A percentile compares a stretch with the other conserved stretches of the same genome.
Conservation (phyloP, 768 basidiomycete species). For the Xerocomus spinulosus region DNA sequence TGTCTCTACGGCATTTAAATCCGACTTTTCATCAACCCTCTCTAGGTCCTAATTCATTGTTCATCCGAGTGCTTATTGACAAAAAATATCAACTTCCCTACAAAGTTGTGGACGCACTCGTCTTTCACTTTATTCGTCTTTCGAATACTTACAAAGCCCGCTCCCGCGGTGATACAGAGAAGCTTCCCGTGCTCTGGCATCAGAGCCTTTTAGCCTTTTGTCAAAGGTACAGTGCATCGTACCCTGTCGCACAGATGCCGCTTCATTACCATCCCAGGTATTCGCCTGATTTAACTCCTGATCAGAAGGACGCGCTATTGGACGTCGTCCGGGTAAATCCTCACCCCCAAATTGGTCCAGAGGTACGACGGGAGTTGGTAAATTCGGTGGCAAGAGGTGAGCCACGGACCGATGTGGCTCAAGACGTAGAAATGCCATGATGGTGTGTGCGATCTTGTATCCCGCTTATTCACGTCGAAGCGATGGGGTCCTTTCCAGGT, state of each 20-base stretch:
- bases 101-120: constrained; percentile 95
- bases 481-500: background rate
- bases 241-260: background rate
- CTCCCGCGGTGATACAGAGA: constrained; percentile 63
- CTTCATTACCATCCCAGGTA: constrained; percentile 51
- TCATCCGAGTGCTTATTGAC: constrained; percentile 94
- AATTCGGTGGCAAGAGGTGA: constrained; percentile 86
- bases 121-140: constrained; percentile 96
- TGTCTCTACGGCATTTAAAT: constrained; percentile 2
- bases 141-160: constrained; percentile 85
- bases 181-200: constrained; percentile 97
- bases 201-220: constrained; percentile 92
- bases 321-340: constrained; percentile 85
- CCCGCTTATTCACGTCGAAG: background rate
- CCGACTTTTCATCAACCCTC: background rate
- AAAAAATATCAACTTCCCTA: constrained; percentile 98
- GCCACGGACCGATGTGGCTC: constrained; percentile 57
- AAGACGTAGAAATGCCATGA: constrained; percentile 62
- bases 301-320: constrained; percentile 95
- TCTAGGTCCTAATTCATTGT: constrained; percentile 85
- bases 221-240: constrained; percentile 62
- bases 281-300: constrained; percentile 88
- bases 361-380: constrained; percentile 87
- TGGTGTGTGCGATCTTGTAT: background rate
- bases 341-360: constrained; percentile 83